Evolutionary conservation across 352 stramenopile species (phyloP), one percentile per base, ranked within the genome.

Genomic region (Pythium utonaiense): DNA sequence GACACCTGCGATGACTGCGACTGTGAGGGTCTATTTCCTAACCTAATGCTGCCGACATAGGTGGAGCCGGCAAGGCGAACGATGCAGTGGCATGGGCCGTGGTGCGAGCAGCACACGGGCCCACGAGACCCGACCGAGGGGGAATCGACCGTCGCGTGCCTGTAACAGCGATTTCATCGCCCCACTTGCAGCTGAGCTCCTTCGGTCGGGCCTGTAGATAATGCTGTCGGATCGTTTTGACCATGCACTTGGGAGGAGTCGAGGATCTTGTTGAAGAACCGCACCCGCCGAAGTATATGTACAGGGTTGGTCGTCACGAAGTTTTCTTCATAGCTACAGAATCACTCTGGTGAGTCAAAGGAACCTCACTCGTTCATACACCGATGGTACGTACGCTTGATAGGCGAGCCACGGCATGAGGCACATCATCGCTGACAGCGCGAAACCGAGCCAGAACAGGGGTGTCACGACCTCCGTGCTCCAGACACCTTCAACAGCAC

Each of bases 201-300:
- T 16, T 60, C 60, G 5, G 52, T 66, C 2, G 60, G 60, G 4
- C 60, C 52, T 1, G 52, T 31, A 3, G 58, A 47, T 17, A 34
- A 24, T n/a, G 51, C 17, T 13, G 49, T 42, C 42, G 58, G 36
- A 8, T 60, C 59, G 19, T 33, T 22, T 9, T 60, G 24, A 12
- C 42, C 55, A 2, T 71, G 67, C 8, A 77, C 47, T 34, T 74
- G 62, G 3, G 77, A 87, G 4, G 78, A 64, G 57, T 89, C 79
- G 13, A 83, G 54, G 19, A 91, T 85, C 63, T 91, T 91, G 61
- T 91, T 89, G 54, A 80, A 86, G 13, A 78, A 75, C 4, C 77
- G 71, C n/a, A 78, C 80, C 3, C 84, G 78, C 25, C 83, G 77
- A 17, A 93, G 63, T 31, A 93, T 86, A 50, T 91, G 77, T 16